A percentile compares a stretch with the other conserved stretches of the same genome.
These are phyloP conservation scores for Mortierella sp. DNA, from an alignment of 371 early-diverging fungal genomes.

Conservation along the genomic window DNA sequence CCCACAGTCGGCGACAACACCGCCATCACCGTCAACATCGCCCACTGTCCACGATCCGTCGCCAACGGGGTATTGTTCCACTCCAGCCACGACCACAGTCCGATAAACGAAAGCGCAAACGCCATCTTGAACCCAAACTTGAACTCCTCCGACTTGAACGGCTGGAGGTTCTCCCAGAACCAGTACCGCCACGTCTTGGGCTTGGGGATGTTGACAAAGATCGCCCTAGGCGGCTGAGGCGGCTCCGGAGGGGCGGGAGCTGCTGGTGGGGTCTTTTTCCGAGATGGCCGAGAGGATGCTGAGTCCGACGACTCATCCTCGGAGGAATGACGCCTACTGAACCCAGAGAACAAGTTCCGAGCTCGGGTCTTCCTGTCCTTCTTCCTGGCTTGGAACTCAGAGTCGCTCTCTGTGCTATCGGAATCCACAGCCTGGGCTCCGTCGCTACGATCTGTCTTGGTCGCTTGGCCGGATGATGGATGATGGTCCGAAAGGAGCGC, in stretches of 20 bases:
- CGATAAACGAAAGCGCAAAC: constrained; percentile 60
- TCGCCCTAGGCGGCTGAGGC: constrained; percentile 3
- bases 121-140: constrained; percentile 75
- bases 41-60: constrained; percentile 70
- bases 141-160: constrained; percentile 64
- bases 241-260: constrained; percentile 9
- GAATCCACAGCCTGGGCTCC: constrained; percentile 15
- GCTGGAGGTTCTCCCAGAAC: constrained; percentile 63
- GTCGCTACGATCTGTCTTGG: neutral
- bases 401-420: neutral
- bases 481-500: neutral
- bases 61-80: constrained; percentile 59
- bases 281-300: neutral
- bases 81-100: constrained; percentile 65
- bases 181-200: constrained; percentile 59
- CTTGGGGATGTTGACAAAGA: constrained; percentile 37
- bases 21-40: constrained; percentile 68
- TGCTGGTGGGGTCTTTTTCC: neutral
- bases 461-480: constrained; percentile 6
- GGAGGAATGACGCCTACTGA: constrained; percentile 20
- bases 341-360: constrained; percentile 15
- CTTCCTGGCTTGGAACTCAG: neutral
- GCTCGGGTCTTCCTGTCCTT: neutral
- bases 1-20: constrained; percentile 74
- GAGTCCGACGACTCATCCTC: neutral